Base-by-base conservation (phyloP, 2,329 filamentous ascomycete genomes). In the Podosphaera aphanis region DNA sequence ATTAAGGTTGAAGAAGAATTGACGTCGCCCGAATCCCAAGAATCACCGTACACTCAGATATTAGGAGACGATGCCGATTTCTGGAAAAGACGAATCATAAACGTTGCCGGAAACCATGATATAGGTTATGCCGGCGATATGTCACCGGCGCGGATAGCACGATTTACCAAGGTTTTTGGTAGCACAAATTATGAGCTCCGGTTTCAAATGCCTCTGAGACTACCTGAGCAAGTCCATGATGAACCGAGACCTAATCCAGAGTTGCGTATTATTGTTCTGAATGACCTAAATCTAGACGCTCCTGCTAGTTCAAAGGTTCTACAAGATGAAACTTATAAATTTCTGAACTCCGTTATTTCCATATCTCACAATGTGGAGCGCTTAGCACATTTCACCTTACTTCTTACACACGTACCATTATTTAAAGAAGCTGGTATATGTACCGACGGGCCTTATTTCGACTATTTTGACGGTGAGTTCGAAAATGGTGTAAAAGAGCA, bases 51-150 rank as follows among this genome's bases (percentile, higher is more conserved):
- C 45, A 49, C 52, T 13, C 47, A 46, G 45, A 49, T 51, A 43
- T 49, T 63, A 5, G 61, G 61, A 27, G 59, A 60, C 41, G 66
- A 72, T 48, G 61, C 63, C 5, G 62, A 65, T 5, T 61, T 62
- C 2, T 95, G 90, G 90, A 62, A 68, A n/a, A 70, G 66, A 36
- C 73, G 80, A 46, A 69, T 94, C 51, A 84, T 98, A 59, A 92
- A 93, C 53, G 74, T 95, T 21, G 85, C 77, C 0, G 90, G 90
- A 1, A 98, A 98, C 57, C 90, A 98, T 59, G 90, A 98, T 60
- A 78, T 98, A 56, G 90, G 90, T 29, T 98, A 98, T 59, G 84
- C 86, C 0, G 90, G 90, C 2, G 90, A 98, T 60, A 70, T 95
- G 49, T 84, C 79, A 36, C 64, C 69, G n/a, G 68, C 74, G 49